phyloP scores from a whole-genome alignment of 371 early-diverging fungal species.

The Racocetra persica region DNA sequence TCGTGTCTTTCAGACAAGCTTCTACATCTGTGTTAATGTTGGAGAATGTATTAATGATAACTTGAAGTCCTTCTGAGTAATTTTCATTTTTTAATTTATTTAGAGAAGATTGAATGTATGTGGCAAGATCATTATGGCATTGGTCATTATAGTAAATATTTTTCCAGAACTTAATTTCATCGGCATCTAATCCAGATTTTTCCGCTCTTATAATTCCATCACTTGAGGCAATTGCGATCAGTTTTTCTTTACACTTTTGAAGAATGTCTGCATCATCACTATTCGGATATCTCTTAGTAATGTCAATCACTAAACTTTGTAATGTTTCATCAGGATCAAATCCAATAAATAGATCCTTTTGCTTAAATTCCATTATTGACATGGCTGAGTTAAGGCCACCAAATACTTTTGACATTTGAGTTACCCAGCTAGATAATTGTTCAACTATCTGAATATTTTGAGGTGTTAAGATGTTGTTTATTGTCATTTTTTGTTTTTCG shows the following conservation, averaged over 20 bases:
- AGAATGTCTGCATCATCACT: constrained; percentile 4
- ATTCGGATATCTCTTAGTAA: background rate
- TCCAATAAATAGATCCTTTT: constrained; percentile 37
- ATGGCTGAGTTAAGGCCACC: background rate
- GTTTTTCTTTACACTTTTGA: constrained; percentile 30
- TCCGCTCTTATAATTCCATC: constrained; percentile 41
- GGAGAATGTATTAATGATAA: constrained; percentile 43
- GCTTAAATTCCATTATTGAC: background rate
- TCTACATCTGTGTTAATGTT: constrained; percentile 44
- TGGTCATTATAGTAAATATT: constrained; percentile 13
- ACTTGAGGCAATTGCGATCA: constrained; percentile 41
- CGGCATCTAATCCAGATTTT: constrained; percentile 26
- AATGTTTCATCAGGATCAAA: constrained; percentile 40
- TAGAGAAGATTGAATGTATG: constrained; percentile 21
- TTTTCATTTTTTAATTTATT: background rate
- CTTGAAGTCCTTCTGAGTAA: background rate
- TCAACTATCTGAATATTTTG: constrained; percentile 3
- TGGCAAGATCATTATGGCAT: constrained; percentile 28
- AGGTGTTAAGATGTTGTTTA: constrained; percentile 9
- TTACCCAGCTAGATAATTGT: constrained; percentile 9
- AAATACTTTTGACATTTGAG: constrained; percentile 7
- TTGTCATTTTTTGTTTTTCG: constrained; percentile 40
- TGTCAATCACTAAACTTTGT: constrained; percentile 41
- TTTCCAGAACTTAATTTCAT: constrained; percentile 37
- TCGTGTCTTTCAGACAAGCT: background rate